A percentile compares a stretch with the other conserved stretches of the same genome.
These are phyloP conservation scores for Pyropia yezoensis DNA, from an alignment of 23 red algal species.

Conservation along the genomic window DNA sequence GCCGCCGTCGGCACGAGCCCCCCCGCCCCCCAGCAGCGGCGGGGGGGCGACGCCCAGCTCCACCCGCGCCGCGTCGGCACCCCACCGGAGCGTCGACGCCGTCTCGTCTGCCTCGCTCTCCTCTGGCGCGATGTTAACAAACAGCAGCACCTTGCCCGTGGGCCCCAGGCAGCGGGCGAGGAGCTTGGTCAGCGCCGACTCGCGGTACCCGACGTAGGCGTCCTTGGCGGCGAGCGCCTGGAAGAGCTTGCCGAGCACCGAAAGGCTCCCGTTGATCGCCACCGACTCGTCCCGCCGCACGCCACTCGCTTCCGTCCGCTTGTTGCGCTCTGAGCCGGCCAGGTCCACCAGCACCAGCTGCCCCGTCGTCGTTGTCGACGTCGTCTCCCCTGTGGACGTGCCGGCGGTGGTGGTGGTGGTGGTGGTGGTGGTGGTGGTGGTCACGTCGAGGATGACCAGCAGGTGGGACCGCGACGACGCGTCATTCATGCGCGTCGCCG, in stretches of 20 bases:
- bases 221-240: slow-evolving; percentile 35
- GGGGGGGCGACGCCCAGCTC: too few species aligned
- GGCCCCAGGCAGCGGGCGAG: not conserved
- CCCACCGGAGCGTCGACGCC: too few species aligned
- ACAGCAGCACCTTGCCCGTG: too few species aligned
- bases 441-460: slow-evolving; percentile 72
- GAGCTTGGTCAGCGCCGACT: slow-evolving; percentile 70
- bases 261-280: slow-evolving; percentile 76
- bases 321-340: slow-evolving; percentile 79
- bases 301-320: slow-evolving; percentile 64
- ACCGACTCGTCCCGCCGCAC: slow-evolving; percentile 64
- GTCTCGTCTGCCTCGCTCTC: too few species aligned
- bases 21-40: too few species aligned
- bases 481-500: slow-evolving; percentile 82
- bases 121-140: too few species aligned
- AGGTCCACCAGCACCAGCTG: slow-evolving; percentile 83
- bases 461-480: slow-evolving; percentile 70
- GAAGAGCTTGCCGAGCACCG: slow-evolving; percentile 83
- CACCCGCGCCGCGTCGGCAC: too few species aligned
- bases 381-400: too few species aligned
- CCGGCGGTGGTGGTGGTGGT: too few species aligned
- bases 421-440: too few species aligned
- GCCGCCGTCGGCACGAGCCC: too few species aligned
- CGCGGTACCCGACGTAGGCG: slow-evolving; percentile 64
- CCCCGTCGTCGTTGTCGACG: too few species aligned